Evolutionary conservation across 805 yeast species (phyloP), one percentile per base, ranked within the genome.

Genomic region (Saccharomyces jurei): DNA sequence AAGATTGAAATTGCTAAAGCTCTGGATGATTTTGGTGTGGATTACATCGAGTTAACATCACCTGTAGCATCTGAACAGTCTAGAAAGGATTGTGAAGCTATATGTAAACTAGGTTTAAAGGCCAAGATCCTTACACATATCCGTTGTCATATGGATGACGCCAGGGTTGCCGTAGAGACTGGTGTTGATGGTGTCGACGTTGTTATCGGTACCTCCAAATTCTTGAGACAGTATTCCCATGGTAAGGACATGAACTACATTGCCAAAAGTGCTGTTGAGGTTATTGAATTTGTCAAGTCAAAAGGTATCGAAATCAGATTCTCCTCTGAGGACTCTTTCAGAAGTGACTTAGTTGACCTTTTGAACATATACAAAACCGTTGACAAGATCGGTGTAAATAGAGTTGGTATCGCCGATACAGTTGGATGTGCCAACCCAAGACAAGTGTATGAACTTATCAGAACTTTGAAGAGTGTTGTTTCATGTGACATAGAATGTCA

Each of bases 161-260:
- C 98, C 54, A 81, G 84, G 64, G 88, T 92, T 55, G 99, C 99
- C 5, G 99, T 92, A 49, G 92, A 89, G 68, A 92, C 98, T 44
- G 98, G 99, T 71, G 99, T 94, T 52, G 98, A 94, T 71, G 99
- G 98, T 74, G 98, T 92, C 57, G 97, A 94, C 76, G 97, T 92
- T 53, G 97, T 92, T 56, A 92, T 92, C 73, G 98, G 98, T 59
- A 92, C 98, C 27, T 91, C 97, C 25, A 95, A 87, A 72, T 94
- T 90, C 72, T 79, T 94, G 66, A 85, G 98, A 74, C 87, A 91
- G 72, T 91, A 84, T 72, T 87, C 96, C 25, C 98, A 94, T 72
- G 99, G 99, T 69, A 92, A 92, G 78, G 99, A 92, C 75, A 92
- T 92, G 99, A 85, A 89, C 71, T 92, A 91, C 76, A 92, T 92